These are phyloP conservation scores for Dactylellina leptospora DNA, from an alignment of 2,329 filamentous ascomycete genomes.

Conservation along the genomic window DNA sequence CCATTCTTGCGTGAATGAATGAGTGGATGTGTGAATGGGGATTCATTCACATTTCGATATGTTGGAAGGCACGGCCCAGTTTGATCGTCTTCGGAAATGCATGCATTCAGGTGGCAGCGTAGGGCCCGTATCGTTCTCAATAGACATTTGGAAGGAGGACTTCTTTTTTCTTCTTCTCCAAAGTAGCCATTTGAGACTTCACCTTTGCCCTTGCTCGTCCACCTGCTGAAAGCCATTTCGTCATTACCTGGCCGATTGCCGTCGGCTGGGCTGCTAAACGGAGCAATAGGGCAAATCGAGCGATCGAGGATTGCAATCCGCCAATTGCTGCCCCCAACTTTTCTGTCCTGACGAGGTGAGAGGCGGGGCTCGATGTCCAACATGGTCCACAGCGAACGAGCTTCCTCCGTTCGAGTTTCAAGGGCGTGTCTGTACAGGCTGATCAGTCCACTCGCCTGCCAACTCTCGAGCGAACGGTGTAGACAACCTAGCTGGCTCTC, in stretches of 20 bases:
- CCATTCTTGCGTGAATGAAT: background rate
- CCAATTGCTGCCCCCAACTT: background rate
- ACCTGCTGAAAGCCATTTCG: slow-evolving; percentile 49
- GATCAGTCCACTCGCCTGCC: slow-evolving; percentile 22
- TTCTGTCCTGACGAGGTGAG: background rate
- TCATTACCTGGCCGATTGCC: slow-evolving; percentile 47
- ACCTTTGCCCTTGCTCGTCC: slow-evolving; percentile 25
- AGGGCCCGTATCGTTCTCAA: too few species aligned
- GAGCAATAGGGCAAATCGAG: slow-evolving; percentile 20
- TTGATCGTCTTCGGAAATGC: slow-evolving; percentile 25
- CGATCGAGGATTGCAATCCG: background rate
- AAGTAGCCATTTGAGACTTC: slow-evolving; percentile 2
- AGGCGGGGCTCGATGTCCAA: background rate
- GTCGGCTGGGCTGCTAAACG: slow-evolving; percentile 45
- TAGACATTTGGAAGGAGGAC: slow-evolving; percentile 30
- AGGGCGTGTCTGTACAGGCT: slow-evolving; percentile 1
- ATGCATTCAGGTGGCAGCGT: slow-evolving; percentile 25
- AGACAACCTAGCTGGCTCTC: background rate
- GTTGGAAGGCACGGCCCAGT: slow-evolving; percentile 24
- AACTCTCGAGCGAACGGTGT: slow-evolving; percentile 1
- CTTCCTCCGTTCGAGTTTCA: slow-evolving; percentile 19
- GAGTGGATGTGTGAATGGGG: background rate
- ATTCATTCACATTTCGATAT: background rate
- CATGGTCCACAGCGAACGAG: background rate
- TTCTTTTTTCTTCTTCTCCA: too few species aligned